Conservation (phyloP, 257 asterid genomes). For the Nicotiana paniculata region DNA sequence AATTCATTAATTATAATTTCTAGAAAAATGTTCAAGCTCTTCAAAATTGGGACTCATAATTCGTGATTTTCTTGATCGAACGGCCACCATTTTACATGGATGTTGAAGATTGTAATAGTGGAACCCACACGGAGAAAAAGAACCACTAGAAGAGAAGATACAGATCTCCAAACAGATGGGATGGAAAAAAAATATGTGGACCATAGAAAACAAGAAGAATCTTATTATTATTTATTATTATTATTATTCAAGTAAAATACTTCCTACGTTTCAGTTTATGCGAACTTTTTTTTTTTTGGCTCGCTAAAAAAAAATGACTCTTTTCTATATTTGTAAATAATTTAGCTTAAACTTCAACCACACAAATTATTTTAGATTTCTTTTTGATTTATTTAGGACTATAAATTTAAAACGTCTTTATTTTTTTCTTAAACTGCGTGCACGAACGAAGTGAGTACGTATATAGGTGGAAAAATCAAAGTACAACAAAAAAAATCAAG, state of each 20-base stretch:
- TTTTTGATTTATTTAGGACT: no score
- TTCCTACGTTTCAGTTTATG: no score
- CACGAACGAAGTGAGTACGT: no score
- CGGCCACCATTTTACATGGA: not conserved
- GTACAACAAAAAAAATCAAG: slow-evolving; percentile 13
- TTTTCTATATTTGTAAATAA: no score
- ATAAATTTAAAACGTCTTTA: no score
- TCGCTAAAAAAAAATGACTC: no score
- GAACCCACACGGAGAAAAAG: slow-evolving; percentile 7
- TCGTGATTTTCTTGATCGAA: not conserved
- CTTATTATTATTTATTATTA: not conserved
- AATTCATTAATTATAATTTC: not conserved
- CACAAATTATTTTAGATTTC: no score
- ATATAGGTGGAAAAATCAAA: not conserved
- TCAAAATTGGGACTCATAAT: not conserved
- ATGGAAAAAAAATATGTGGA: not conserved
- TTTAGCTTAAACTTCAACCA: no score
- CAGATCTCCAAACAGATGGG: slow-evolving; percentile 17
- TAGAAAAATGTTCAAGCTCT: not conserved
- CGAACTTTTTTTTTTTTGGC: no score
- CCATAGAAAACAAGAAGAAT: not conserved
- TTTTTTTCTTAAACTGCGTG: no score
- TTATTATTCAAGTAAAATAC: no score
- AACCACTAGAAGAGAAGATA: slow-evolving; percentile 15
- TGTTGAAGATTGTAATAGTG: not conserved